Evolutionary conservation across 139 green algal genomes (phyloP).

Genomic region (Chlamydomonas schloesseri): DNA sequence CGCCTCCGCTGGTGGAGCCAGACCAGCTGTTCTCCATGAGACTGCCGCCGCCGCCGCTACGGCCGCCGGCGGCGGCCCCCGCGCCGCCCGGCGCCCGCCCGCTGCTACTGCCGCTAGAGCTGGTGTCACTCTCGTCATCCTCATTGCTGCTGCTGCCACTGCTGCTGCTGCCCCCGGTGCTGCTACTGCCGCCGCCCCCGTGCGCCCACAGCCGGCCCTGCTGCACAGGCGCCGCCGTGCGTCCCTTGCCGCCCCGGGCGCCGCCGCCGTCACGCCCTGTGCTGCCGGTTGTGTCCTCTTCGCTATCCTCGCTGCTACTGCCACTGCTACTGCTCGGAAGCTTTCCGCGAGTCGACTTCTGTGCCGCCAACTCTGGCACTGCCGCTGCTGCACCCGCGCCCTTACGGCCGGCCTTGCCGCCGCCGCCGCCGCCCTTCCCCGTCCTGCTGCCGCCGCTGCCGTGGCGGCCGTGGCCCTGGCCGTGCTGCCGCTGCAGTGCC

Average conservation of each 20-base stretch:
- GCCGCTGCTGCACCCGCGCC: too few species aligned
- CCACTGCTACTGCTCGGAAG: too few species aligned
- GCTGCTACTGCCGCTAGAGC: neutral
- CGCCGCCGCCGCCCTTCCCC: neutral
- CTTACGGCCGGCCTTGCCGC: too few species aligned
- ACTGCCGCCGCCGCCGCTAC: neutral
- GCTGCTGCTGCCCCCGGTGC: neutral
- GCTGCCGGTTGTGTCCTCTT: neutral
- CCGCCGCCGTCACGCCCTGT: neutral
- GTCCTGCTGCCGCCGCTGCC: neutral
- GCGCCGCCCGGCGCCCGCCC: neutral
- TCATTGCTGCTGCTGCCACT: neutral
- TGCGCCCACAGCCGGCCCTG: conserved; percentile 17
- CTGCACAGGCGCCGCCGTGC: neutral
- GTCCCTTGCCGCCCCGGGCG: neutral
- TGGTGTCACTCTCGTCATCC: neutral
- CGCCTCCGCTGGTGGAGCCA: neutral
- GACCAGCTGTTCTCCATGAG: too few species aligned
- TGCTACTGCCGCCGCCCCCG: neutral
- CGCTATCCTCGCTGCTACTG: neutral
- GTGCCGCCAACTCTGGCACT: too few species aligned
- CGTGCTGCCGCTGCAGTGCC: neutral
- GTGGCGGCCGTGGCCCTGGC: neutral
- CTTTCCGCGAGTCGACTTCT: too few species aligned
- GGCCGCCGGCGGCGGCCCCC: neutral